Percentiles rank a stretch among this genome's conserved stretches.
Conservation (phyloP, 2,329 filamentous ascomycete genomes). For the Plenodomus tracheiphilus region DNA sequence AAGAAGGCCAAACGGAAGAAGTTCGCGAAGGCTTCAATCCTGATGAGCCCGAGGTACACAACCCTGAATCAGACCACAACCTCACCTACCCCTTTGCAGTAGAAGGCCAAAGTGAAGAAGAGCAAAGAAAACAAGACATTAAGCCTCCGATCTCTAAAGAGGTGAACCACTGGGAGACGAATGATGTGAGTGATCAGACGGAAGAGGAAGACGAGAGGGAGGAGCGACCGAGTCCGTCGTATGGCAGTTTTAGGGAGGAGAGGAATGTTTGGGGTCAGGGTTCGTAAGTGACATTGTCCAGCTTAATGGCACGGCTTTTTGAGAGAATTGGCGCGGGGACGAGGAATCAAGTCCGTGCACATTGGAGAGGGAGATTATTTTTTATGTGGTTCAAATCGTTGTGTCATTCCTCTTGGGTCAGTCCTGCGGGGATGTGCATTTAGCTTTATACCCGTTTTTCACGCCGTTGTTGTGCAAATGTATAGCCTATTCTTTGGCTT, state of each 20-base stretch:
- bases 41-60: slow-evolving; percentile 48
- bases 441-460: no score
- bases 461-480: no score
- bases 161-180: slow-evolving; percentile 49
- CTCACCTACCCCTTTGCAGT: slow-evolving; percentile 50
- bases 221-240: slow-evolving; percentile 38
- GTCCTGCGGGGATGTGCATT: no score
- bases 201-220: slow-evolving; percentile 20
- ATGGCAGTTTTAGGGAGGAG: slow-evolving; percentile 50
- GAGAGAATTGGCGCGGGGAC: no score
- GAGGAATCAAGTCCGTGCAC: no score
- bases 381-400: no score
- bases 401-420: no score
- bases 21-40: slow-evolving; percentile 60
- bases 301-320: no score
- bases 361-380: no score
- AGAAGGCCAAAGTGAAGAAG: slow-evolving; percentile 42
- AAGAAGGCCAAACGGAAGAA: slow-evolving; percentile 53
- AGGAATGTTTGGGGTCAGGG: slow-evolving; percentile 45
- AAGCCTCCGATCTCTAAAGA: slow-evolving; percentile 48
- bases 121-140: slow-evolving; percentile 36
- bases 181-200: slow-evolving; percentile 29
- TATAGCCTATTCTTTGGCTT: no score
- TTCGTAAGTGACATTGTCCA: no score
- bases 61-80: slow-evolving; percentile 50